Conservation (phyloP, 2,329 filamentous ascomycete species). For the Fusarium heterosporum region DNA sequence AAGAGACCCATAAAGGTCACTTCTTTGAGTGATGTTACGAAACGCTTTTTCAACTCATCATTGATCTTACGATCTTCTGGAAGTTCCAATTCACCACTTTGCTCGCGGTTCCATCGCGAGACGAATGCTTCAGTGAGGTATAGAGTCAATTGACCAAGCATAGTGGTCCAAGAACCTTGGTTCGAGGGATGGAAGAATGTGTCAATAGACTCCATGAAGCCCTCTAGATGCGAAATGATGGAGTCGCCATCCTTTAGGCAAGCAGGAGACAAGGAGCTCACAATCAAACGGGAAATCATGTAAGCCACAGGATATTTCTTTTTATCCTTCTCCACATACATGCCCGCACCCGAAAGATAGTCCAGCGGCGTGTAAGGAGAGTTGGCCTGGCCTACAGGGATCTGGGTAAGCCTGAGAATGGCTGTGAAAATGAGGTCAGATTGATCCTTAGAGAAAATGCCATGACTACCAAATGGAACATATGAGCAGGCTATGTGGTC, state of each 20-base stretch:
- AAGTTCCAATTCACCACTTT: conserved; percentile 89
- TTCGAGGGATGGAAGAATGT: conserved; percentile 99
- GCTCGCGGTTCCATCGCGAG: conserved; percentile 96
- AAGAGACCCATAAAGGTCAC: conserved; percentile 99
- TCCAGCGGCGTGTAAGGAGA: conserved; percentile 92
- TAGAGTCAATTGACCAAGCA: conserved; percentile 89
- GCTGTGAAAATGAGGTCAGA: conserved; percentile 94
- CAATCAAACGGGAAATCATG: conserved; percentile 91
- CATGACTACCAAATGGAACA: conserved; percentile 84
- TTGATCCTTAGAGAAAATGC: conserved; percentile 92
- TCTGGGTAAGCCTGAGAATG: conserved; percentile 88
- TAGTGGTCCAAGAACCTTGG: conserved; percentile 89
- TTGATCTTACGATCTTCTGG: conserved; percentile 84
- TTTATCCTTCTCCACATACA: conserved; percentile 90
- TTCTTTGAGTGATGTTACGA: conserved; percentile 88
- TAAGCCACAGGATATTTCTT: conserved; percentile 94
- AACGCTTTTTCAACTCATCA: conserved; percentile 83
- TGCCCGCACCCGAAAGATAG: conserved; percentile 81
- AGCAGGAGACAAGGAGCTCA: conserved; percentile 89
- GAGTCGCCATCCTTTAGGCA: conserved; percentile 83
- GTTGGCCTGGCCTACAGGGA: conserved; percentile 94
- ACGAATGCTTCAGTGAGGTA: conserved; percentile 97
- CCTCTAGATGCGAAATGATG: conserved; percentile 86
- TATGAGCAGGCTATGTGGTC: conserved; percentile 82
- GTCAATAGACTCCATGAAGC: conserved; percentile 92